Evolutionary conservation across 768 basidiomycete species (phyloP), one percentile per base, ranked within the genome.

Genomic region (Collybia sp.): DNA sequence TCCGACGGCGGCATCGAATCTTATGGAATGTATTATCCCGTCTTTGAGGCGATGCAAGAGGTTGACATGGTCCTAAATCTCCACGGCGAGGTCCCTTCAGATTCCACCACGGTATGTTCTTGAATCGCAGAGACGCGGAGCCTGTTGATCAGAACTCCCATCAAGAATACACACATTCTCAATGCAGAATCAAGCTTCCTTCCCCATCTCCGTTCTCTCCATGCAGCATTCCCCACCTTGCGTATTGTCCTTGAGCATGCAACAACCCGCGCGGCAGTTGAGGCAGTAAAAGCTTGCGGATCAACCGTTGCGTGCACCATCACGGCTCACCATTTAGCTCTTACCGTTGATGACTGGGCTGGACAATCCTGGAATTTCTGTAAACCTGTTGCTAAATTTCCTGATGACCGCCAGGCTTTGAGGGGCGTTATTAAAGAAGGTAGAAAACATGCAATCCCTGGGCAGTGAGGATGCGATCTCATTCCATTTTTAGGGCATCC

Each of bases 171-270:
- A 25, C 93, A 93, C 58, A 77, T 98, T 33, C 75, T 99, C 50
- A 98, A 99, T 59, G 94, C 96, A 9, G 96, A 99, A 59, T 75
- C 82, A 38, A 75, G 70, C 13, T 99, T 99, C 69, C 75, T 98
- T 13, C 86, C 88, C 1, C 93, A 98, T 64, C 76, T 99, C 16
- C 72, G 75, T 55, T 80, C 83, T 53, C 76, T 98, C 34, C 91
- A 97, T 58, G 65, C 68, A 42, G 75, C 78, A 15, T 99, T 98
- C 65, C 96, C 96, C 20, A 75, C 71, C 42, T 80, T 99, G 41
- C 86, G 92, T 40, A 98, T 99, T 53, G 95, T 99, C 2, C 81
- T 98, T 30, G 95, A 98, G 65, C 95, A 98, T 57, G 95, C 94
- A 18, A 98, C 95, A 0, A 94, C 93, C 2, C 79, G 88, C 35